phyloP scores from a whole-genome alignment of 306 rosid species.

The Ormosia emarginata region DNA sequence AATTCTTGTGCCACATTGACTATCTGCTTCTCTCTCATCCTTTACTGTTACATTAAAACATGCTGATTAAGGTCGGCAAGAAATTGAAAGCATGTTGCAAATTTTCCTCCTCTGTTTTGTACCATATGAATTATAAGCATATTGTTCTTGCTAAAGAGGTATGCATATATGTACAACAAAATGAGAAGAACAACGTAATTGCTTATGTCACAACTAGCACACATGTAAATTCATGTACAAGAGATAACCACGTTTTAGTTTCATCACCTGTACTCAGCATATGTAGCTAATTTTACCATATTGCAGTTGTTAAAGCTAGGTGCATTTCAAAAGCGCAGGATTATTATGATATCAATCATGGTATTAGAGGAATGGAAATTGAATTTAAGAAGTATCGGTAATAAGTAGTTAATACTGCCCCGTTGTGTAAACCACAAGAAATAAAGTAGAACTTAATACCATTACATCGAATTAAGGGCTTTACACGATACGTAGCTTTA shows the following conservation, averaged over 20 bases:
- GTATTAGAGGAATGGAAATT: neutral
- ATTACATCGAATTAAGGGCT: neutral
- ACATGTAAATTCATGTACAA: no score
- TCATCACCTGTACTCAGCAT: neutral
- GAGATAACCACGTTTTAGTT: no score
- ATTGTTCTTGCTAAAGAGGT: neutral
- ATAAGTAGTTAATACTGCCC: neutral
- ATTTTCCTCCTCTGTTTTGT: neutral
- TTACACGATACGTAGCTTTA: neutral
- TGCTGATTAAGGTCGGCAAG: constrained; percentile 28
- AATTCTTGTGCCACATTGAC: constrained; percentile 30
- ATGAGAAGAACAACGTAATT: neutral
- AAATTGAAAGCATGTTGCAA: neutral
- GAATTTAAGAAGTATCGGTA: neutral
- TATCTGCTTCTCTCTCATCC: neutral
- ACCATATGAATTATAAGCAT: neutral
- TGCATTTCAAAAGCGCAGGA: neutral
- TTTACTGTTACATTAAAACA: constrained; percentile 25
- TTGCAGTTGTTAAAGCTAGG: neutral
- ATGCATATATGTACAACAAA: neutral
- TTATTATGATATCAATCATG: neutral
- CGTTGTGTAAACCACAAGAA: neutral
- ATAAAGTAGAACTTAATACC: neutral
- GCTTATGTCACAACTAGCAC: no score
- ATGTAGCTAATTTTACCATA: neutral